These are phyloP conservation scores for Musa balbisiana DNA, from an alignment of 202 grass and related monocot species.

Conservation along the genomic window DNA sequence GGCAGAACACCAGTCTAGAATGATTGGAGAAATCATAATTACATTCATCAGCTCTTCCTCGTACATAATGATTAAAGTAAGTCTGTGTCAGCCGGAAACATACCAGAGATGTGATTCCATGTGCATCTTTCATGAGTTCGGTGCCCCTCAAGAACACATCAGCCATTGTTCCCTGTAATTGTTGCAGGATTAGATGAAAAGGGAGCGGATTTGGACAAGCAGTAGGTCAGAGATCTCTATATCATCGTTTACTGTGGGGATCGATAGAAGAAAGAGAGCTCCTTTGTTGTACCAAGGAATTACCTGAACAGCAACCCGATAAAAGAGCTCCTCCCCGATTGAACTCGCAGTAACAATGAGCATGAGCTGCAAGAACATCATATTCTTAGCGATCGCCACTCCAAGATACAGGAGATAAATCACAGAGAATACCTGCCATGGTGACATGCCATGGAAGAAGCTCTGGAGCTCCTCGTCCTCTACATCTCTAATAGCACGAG, in stretches of 20 bases:
- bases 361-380: conserved; percentile 46
- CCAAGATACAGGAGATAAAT: neutral
- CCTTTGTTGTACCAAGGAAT: neutral
- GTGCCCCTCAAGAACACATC: conserved; percentile 77
- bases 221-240: too few species aligned
- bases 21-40: neutral
- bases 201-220: too few species aligned
- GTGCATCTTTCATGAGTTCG: conserved; percentile 85
- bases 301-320: conserved; percentile 87
- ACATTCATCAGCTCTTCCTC: neutral
- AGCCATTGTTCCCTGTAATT: conserved; percentile 53
- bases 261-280: too few species aligned
- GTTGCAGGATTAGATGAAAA: neutral
- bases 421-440: conserved; percentile 53
- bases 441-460: conserved; percentile 97
- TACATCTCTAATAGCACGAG: conserved; percentile 89
- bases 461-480: conserved; percentile 92
- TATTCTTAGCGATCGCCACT: too few species aligned
- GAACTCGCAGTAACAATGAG: conserved; percentile 77
- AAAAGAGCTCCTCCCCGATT: conserved; percentile 89
- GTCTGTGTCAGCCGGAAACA: too few species aligned
- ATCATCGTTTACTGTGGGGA: too few species aligned
- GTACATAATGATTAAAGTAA: neutral
- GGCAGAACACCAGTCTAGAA: conserved; percentile 74
- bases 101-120: conserved; percentile 78